phyloP scores from a whole-genome alignment of 2,329 filamentous ascomycete species.

The Cordyceps militaris region DNA sequence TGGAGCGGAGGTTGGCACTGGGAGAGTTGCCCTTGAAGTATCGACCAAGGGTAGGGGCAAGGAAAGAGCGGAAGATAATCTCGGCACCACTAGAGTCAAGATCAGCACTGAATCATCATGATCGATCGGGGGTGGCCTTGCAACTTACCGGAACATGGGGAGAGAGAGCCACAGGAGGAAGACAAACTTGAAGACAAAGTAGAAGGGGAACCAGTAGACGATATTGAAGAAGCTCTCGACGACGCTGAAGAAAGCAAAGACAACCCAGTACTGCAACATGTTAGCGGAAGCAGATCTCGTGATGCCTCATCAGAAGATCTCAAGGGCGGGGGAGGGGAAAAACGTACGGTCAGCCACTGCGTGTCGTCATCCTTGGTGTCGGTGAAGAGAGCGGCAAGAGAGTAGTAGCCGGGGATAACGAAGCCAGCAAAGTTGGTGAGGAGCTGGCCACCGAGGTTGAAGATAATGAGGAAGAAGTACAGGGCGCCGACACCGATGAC shows the following conservation, averaged over 20 bases:
- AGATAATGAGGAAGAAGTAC: constrained; percentile 88
- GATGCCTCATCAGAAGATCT: neutral
- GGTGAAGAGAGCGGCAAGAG: constrained; percentile 69
- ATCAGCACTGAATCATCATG: constrained; percentile 10
- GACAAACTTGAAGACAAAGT: constrained; percentile 99
- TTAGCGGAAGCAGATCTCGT: constrained; percentile 27
- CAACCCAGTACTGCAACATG: constrained; percentile 71
- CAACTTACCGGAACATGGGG: constrained; percentile 78
- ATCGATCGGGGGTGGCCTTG: neutral
- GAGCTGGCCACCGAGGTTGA: constrained; percentile 85
- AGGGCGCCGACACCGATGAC: constrained; percentile 68
- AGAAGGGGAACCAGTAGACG: constrained; percentile 96
- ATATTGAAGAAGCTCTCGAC: constrained; percentile 76
- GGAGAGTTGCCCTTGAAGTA: constrained; percentile 77
- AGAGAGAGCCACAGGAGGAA: constrained; percentile 97
- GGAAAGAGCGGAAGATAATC: constrained; percentile 91
- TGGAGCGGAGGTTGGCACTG: constrained; percentile 79
- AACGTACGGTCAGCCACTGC: constrained; percentile 66
- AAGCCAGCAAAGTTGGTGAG: constrained; percentile 83
- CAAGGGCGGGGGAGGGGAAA: neutral
- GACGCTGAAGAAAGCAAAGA: constrained; percentile 75
- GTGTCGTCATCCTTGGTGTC: constrained; percentile 68
- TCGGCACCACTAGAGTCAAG: constrained; percentile 69
- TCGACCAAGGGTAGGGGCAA: constrained; percentile 84
- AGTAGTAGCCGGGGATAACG: constrained; percentile 78